A percentile compares a stretch with the other conserved stretches of the same genome.
These are phyloP conservation scores for Zizania palustris DNA, from an alignment of 202 grass and related monocot genomes.

Conservation along the genomic window DNA sequence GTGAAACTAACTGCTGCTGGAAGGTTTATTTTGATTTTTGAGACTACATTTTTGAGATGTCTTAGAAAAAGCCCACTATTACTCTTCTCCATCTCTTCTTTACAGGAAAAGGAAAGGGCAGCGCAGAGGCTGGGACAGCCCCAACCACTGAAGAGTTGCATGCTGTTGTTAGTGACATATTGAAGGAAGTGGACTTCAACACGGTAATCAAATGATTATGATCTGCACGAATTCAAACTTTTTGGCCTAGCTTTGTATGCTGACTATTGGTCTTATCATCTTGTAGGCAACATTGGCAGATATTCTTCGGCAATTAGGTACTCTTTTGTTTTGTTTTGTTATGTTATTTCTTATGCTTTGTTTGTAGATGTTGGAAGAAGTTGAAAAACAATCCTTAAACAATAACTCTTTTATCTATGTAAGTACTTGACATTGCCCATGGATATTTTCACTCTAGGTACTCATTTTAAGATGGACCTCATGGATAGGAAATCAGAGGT, in stretches of 20 bases:
- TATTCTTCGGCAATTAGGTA: constrained; percentile 96
- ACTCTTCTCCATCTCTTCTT: constrained; percentile 14
- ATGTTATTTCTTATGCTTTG: not conserved
- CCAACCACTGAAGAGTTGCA: constrained; percentile 78
- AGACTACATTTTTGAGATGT: not conserved
- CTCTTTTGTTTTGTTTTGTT: constrained; percentile 1
- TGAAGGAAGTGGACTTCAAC: constrained; percentile 99
- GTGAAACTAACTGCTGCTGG: not conserved
- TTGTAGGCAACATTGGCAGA: constrained; percentile 92
- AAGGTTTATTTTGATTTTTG: not conserved
- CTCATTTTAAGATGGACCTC: constrained; percentile 80
- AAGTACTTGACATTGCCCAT: not conserved
- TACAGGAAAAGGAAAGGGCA: constrained; percentile 75
- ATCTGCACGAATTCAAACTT: not conserved
- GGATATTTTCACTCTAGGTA: constrained; percentile 47
- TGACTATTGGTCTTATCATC: constrained; percentile 16
- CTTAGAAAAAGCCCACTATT: not conserved
- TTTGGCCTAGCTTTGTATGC: not conserved
- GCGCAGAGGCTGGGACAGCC: constrained; percentile 39
- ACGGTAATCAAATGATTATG: constrained; percentile 56
- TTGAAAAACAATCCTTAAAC: not conserved
- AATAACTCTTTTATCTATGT: not conserved
- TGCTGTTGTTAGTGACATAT: constrained; percentile 80
- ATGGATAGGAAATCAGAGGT: constrained; percentile 98
- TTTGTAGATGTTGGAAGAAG: not conserved